These are phyloP conservation scores for Limonium bicolor DNA, from an alignment of 148 eudicot species.

Conservation along the genomic window DNA sequence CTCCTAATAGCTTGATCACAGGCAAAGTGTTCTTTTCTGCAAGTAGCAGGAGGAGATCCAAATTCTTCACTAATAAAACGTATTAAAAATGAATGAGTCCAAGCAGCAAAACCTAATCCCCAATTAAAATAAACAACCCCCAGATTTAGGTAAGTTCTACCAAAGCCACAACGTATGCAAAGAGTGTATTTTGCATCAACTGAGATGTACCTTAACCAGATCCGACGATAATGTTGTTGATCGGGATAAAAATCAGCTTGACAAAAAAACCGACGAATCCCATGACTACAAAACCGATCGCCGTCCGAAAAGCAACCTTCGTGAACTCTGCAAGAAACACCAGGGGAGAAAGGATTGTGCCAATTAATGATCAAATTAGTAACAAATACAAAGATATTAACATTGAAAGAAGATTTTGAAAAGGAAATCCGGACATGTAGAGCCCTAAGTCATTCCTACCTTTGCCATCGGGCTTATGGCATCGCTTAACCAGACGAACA, in stretches of 20 bases:
- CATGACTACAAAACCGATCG: slow-evolving; percentile 60
- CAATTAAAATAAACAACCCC: too few species aligned
- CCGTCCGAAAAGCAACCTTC: slow-evolving; percentile 58
- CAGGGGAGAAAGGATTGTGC: background rate
- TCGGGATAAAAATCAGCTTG: slow-evolving; percentile 53
- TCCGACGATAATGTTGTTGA: slow-evolving; percentile 57
- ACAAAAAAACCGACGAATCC: slow-evolving; percentile 67
- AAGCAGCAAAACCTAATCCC: too few species aligned
- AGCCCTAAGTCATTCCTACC: slow-evolving; percentile 12
- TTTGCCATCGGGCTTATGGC: slow-evolving; percentile 60
- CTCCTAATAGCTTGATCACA: too few species aligned
- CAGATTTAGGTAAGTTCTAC: too few species aligned
- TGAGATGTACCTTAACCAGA: too few species aligned
- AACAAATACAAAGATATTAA: too few species aligned
- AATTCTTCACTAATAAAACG: too few species aligned
- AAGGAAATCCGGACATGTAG: background rate
- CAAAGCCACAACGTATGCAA: slow-evolving; percentile 12
- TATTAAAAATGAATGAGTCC: too few species aligned
- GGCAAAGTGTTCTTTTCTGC: too few species aligned
- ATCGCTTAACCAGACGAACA: slow-evolving; percentile 49
- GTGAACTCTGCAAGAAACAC: slow-evolving; percentile 26
- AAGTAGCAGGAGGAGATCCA: too few species aligned
- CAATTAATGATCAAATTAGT: background rate
- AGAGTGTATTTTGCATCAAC: too few species aligned
- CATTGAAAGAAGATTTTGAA: background rate